Base-by-base conservation (phyloP, 169 alveolate genomes). In the Babesia bigemina region DNA sequence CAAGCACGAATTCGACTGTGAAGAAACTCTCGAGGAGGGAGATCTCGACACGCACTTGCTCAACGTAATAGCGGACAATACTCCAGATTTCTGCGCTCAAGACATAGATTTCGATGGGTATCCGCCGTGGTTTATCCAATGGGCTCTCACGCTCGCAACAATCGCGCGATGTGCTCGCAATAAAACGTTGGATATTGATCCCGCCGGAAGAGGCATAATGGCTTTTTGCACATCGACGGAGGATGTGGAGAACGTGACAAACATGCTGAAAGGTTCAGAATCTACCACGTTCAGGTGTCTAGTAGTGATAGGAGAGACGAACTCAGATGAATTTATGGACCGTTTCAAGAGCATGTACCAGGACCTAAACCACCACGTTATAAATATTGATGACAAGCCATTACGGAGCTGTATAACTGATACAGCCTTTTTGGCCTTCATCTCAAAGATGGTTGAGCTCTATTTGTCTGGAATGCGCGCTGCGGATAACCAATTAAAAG, bases 121-220 rank as follows among this genome's bases (percentile, higher is more conserved):
- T 24, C 53, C 83, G 21, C 63, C 22, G 58, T 81, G 88, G 88
- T 81, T 81, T 29, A 13, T 44, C 33, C 81, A 81, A 16, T 81
- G 88, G 88, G 75, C 83, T n/a, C 44, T 81, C 24, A 65, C 71
- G 19, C 78, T 81, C 47, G 83, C 84, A 14, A 61, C 50, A 61
- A 29, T 73, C 36, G 39, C 72, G 67, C 66, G 84, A 45, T 24
- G 28, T 1, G 29, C 55, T 47, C 61, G 78, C 61, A 42, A 55
- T 39, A 63, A 59, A 48, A 21, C 63, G 33, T 36, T 53, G 22
- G 70, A 33, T 29, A 63, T 73, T 0, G 78, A 84, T 3, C 29
- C 47, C 13, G 88, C 71, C 19, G 16, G 45, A 19, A 24, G 47
- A 13, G 88, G 88, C 0, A 57, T 81, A 10, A 39, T 71, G 53